These are phyloP conservation scores for Chytriomyces confervae DNA, from an alignment of 192 early-diverging fungal species.

Conservation along the genomic window DNA sequence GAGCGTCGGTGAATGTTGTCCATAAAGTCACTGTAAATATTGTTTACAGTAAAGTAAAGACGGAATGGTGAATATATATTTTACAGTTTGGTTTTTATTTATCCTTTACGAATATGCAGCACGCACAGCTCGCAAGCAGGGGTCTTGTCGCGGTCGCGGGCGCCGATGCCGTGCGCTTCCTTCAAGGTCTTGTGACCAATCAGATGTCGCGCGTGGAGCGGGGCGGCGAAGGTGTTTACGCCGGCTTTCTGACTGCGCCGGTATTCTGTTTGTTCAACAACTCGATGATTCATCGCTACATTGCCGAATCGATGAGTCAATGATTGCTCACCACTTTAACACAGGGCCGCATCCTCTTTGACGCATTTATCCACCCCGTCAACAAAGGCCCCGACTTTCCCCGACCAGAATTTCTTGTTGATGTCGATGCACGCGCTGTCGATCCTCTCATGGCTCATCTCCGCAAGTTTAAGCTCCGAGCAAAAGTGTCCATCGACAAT, in stretches of 20 bases:
- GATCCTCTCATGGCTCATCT: slow-evolving; percentile 68
- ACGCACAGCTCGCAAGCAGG: slow-evolving; percentile 13
- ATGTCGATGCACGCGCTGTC: slow-evolving; percentile 68
- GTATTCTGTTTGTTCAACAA: slow-evolving; percentile 27
- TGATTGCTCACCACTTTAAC: slow-evolving; percentile 3
- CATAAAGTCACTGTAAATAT: too few species aligned
- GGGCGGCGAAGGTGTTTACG: slow-evolving; percentile 76
- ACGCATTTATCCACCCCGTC: slow-evolving; percentile 84
- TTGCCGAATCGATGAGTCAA: background rate
- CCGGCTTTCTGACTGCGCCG: slow-evolving; percentile 83
- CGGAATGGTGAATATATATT: too few species aligned
- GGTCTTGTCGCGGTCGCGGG: slow-evolving; percentile 58
- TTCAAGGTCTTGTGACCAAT: slow-evolving; percentile 93
- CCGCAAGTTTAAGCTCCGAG: slow-evolving; percentile 77
- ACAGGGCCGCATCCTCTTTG: slow-evolving; percentile 86
- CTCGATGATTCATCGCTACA: background rate
- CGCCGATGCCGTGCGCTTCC: slow-evolving; percentile 76
- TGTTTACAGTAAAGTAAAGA: too few species aligned
- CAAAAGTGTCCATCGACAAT: slow-evolving; percentile 75
- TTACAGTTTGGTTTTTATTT: too few species aligned
- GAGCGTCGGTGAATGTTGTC: too few species aligned
- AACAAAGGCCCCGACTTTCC: slow-evolving; percentile 66
- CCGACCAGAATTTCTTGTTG: slow-evolving; percentile 75
- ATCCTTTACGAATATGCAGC: background rate
- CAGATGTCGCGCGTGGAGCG: slow-evolving; percentile 74